phyloP scores from a whole-genome alignment of 1,284 basidiomycete genomes.

The Calocybe gambosa region DNA sequence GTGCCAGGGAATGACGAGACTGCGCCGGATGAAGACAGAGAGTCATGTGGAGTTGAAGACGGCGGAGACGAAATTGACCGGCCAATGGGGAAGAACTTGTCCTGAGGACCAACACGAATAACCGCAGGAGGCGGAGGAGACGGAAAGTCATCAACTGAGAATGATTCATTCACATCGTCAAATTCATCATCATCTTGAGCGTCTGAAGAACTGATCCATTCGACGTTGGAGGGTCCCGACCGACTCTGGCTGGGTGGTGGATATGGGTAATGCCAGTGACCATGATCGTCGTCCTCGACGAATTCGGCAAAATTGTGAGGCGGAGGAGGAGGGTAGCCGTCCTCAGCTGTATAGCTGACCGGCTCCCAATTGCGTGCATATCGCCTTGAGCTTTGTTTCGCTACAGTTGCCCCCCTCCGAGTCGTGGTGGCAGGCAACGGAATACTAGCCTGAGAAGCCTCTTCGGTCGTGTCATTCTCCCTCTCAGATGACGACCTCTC shows the following conservation, averaged over 20 bases:
- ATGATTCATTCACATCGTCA: slow-evolving; percentile 9
- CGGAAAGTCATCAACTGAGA: slow-evolving; percentile 8
- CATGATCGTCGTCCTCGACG: slow-evolving; percentile 11
- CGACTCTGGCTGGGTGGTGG: slow-evolving; percentile 16
- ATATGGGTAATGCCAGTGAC: slow-evolving; percentile 14
- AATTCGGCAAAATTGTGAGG: slow-evolving; percentile 28
- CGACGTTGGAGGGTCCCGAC: slow-evolving; percentile 30
- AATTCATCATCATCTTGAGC: slow-evolving; percentile 7
- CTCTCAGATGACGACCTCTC: slow-evolving; percentile 7
- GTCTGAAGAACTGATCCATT: slow-evolving; percentile 27
- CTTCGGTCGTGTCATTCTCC: slow-evolving; percentile 11
- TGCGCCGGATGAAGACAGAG: slow-evolving; percentile 18
- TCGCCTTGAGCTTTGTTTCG: slow-evolving; percentile 18
- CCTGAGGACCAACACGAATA: slow-evolving; percentile 15
- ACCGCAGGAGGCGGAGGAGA: slow-evolving; percentile 13
- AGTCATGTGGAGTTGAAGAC: slow-evolving; percentile 12
- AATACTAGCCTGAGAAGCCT: slow-evolving; percentile 10
- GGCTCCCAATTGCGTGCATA: slow-evolving; percentile 14
- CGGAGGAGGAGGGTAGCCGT: no score
- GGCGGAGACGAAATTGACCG: slow-evolving; percentile 23
- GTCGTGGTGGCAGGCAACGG: slow-evolving; percentile 21
- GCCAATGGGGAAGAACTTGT: slow-evolving; percentile 18
- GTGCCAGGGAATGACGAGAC: slow-evolving; percentile 23
- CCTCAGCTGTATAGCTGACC: slow-evolving; percentile 15
- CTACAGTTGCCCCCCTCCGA: no score